Evolutionary conservation across 73 alveolate genomes (phyloP).

Genomic region (Durusdinium trenchii): DNA sequence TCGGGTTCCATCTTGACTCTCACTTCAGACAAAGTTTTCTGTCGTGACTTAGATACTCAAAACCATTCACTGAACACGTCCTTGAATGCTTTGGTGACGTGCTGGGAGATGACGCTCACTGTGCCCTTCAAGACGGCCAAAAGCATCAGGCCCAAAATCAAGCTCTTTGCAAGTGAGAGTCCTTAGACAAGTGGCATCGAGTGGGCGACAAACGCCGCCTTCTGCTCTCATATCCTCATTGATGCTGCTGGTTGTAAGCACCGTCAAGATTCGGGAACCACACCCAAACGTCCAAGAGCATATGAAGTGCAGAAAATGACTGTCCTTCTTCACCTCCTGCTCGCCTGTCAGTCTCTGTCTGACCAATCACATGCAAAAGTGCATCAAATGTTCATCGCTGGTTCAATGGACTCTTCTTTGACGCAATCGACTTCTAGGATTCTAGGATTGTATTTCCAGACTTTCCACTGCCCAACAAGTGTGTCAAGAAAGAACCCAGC

Average conservation of each 20-base stretch:
- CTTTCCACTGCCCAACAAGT: neutral
- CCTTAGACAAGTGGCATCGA: neutral
- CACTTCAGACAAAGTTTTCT: too few species aligned
- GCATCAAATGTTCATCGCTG: neutral
- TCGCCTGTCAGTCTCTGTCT: neutral
- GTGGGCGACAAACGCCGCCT: neutral
- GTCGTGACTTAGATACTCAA: neutral
- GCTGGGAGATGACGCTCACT: conserved; percentile 74
- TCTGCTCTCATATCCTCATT: too few species aligned
- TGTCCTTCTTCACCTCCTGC: conserved; percentile 84
- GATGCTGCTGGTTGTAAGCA: neutral
- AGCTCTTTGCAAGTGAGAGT: conserved; percentile 75
- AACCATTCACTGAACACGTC: neutral
- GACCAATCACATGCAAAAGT: too few species aligned
- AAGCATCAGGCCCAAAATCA: conserved; percentile 81
- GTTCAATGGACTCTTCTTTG: neutral
- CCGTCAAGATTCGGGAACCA: conserved; percentile 54
- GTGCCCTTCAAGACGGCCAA: conserved; percentile 72
- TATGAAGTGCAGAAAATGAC: conserved; percentile 61
- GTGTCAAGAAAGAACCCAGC: neutral
- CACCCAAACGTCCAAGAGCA: conserved; percentile 95
- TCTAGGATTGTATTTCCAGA: neutral
- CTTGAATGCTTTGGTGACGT: conserved; percentile 91
- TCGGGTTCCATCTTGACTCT: too few species aligned
- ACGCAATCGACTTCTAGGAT: neutral